phyloP scores from a whole-genome alignment of 371 early-diverging fungal species.

The Mucor piriformis region DNA sequence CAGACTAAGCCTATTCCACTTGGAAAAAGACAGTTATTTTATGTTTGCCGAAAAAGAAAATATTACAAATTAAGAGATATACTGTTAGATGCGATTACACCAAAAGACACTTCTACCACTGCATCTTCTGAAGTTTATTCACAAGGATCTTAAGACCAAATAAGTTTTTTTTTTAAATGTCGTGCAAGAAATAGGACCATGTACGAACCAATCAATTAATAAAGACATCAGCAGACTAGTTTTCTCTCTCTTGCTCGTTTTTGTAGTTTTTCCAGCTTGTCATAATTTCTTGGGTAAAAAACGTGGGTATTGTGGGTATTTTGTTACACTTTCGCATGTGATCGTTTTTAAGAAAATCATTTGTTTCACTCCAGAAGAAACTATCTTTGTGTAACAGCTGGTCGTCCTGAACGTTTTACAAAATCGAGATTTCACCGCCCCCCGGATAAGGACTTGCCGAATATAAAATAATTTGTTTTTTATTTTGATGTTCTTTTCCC shows the following conservation, averaged over 20 bases:
- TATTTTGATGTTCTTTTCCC: too few species aligned
- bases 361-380: neutral
- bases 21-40: constrained; percentile 51
- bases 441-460: constrained; percentile 11
- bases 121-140: too few species aligned
- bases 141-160: too few species aligned
- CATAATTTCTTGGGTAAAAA: too few species aligned
- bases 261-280: too few species aligned
- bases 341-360: neutral
- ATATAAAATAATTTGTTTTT: neutral
- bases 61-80: constrained; percentile 66
- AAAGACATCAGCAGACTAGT: neutral
- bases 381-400: neutral
- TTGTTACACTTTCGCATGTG: neutral
- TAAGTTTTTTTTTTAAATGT: too few species aligned
- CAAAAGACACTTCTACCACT: constrained; percentile 24
- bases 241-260: too few species aligned
- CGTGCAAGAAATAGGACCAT: neutral
- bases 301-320: constrained; percentile 14
- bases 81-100: constrained; percentile 68
- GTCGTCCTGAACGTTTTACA: constrained; percentile 1
- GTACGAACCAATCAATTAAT: constrained; percentile 10
- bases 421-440: constrained; percentile 24
- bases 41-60: constrained; percentile 63
- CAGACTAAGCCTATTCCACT: constrained; percentile 62